Base-by-base conservation (phyloP, 108 stramenopile species). In the Skeletonema menzelii region DNA sequence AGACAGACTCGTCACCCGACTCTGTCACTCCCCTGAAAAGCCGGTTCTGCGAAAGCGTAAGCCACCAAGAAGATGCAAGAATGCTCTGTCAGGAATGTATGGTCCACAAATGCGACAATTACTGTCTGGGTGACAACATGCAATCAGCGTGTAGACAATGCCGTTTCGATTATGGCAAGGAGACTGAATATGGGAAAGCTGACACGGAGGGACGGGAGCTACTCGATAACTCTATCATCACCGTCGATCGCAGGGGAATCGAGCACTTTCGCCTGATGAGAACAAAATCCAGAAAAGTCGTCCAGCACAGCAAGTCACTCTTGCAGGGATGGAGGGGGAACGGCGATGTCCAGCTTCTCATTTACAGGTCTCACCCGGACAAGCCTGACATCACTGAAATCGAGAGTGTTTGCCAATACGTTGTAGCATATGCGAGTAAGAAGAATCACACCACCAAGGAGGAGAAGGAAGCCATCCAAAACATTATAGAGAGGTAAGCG, bases 381-480 rank as follows among this genome's bases (percentile, higher is more conserved):
- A 27, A 15, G 5, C 66, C 66, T 1, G 49, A 67, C 44, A 27
- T 67, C 2, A 22, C 5, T 1, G 66, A 67, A 55, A 67, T 67
- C 3, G 66, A 67, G 13, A 30, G 20, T 1, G 66, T 67, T 0
- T 31, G 27, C 24, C 2, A 17, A 24, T 68, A 68, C 31, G 56
- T 68, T 5, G 67, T 68, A 14, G 67, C 67, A 5, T n/a, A n/a
- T n/a, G n/a, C n/a, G n/a, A n/a, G n/a, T n/a, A n/a, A n/a, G n/a
- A n/a, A n/a, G n/a, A n/a, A 68, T 37, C 17, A 19, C 46, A 59
- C 58, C 2, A 12, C 28, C 1, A 59, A 30, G 19, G 15, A 24
- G 8, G 58, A 59, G 24, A 59, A 13, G n/a, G 15, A 27, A 4
- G 32, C 32, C 4, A 59, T 59, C 22, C 58, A 59, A 15, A 15